Evolutionary conservation across 176 grass and related monocot species (phyloP).

Genomic region (Themeda triandra): DNA sequence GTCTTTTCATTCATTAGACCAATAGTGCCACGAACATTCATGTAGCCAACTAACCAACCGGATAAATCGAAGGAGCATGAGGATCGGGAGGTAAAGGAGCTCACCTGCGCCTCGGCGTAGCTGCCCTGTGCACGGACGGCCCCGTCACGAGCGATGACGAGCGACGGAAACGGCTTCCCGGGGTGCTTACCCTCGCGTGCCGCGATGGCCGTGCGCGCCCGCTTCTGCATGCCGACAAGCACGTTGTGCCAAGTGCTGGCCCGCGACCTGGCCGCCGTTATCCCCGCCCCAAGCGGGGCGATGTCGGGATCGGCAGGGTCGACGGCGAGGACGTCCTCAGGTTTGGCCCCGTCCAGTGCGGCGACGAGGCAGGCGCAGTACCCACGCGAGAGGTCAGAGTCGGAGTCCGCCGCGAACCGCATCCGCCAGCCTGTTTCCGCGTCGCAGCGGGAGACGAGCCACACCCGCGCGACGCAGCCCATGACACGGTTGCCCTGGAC

Average conservation of each 20-base stretch:
- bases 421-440: constrained; percentile 39
- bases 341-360: constrained; percentile 61
- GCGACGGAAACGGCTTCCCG: constrained; percentile 73
- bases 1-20: constrained; percentile 12
- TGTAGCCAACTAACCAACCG: not conserved
- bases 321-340: constrained; percentile 73
- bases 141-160: constrained; percentile 67
- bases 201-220: constrained; percentile 60
- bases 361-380: constrained; percentile 80
- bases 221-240: constrained; percentile 87
- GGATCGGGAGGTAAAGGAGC: not conserved
- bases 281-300: constrained; percentile 44
- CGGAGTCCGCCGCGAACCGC: constrained; percentile 88
- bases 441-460: constrained; percentile 19
- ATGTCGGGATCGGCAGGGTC: constrained; percentile 65
- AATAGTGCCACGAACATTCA: not conserved
- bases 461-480: constrained; percentile 86
- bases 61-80: not conserved
- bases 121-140: constrained; percentile 64
- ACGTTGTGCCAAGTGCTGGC: constrained; percentile 95
- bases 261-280: constrained; percentile 44
- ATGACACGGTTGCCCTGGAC: constrained; percentile 73
- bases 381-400: constrained; percentile 86
- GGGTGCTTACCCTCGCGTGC: constrained; percentile 54
- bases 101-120: constrained; percentile 92